Percentiles rank a stretch among this genome's conserved stretches.
phyloP scores from a whole-genome alignment of 2,329 filamentous ascomycete species.

The Calonectria henricotiae region DNA sequence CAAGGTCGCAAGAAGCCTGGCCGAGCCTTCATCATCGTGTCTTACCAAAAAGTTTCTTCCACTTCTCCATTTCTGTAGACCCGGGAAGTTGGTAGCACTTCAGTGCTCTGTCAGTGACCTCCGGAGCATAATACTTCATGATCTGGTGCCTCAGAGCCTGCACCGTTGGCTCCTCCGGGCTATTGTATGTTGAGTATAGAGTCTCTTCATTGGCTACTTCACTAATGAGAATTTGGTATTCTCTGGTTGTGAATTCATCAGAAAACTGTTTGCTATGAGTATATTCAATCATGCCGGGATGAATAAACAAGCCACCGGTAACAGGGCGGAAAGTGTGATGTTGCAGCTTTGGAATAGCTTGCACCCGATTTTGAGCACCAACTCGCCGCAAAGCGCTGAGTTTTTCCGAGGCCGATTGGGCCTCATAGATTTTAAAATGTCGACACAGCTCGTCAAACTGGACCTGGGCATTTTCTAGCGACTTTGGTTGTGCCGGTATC shows the following conservation, averaged over 20 bases:
- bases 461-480: slow-evolving; percentile 55
- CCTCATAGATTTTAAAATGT: slow-evolving; percentile 53
- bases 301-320: slow-evolving; percentile 62
- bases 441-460: slow-evolving; percentile 64
- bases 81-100: slow-evolving; percentile 57
- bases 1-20: too few species aligned
- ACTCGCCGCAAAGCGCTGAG: slow-evolving; percentile 56
- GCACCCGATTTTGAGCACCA: slow-evolving; percentile 54
- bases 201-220: slow-evolving; percentile 64
- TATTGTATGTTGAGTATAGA: slow-evolving; percentile 61
- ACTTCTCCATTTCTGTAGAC: slow-evolving; percentile 54
- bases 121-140: slow-evolving; percentile 63
- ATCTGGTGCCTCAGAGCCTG: slow-evolving; percentile 59
- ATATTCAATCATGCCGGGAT: slow-evolving; percentile 59
- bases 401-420: slow-evolving; percentile 52
- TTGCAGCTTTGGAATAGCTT: slow-evolving; percentile 58
- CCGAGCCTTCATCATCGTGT: background rate
- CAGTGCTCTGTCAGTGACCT: slow-evolving; percentile 58
- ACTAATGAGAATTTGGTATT: slow-evolving; percentile 60
- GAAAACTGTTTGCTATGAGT: slow-evolving; percentile 59
- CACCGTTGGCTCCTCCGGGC: slow-evolving; percentile 54
- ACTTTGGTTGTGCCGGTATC: slow-evolving; percentile 63
- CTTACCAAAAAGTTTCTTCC: slow-evolving; percentile 59
- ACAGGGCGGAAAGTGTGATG: slow-evolving; percentile 65
- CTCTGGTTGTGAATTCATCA: slow-evolving; percentile 56